These are phyloP conservation scores for Colletotrichum camelliae DNA, from an alignment of 2,329 filamentous ascomycete species.

Conservation along the genomic window DNA sequence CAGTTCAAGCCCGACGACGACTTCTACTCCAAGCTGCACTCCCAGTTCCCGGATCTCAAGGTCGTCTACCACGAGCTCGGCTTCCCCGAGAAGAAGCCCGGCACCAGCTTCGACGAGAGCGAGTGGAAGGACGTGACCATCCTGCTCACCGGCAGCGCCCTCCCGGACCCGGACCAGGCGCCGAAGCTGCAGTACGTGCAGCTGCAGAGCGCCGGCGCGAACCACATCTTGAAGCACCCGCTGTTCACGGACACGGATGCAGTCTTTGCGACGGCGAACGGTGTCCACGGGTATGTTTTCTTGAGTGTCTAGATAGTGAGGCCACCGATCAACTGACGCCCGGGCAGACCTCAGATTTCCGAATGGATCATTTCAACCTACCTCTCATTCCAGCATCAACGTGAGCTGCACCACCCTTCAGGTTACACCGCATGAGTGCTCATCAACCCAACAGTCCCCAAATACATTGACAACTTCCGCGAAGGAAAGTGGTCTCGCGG, in stretches of 20 bases:
- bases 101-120: slow-evolving; percentile 31
- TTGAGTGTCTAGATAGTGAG: not conserved
- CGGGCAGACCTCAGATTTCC: slow-evolving; percentile 56
- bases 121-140: slow-evolving; percentile 57
- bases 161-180: slow-evolving; percentile 48
- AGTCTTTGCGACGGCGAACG: slow-evolving; percentile 59
- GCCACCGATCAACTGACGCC: rapidly evolving
- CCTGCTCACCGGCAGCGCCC: slow-evolving; percentile 44
- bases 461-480: slow-evolving; percentile 49
- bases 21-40: slow-evolving; percentile 40
- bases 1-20: slow-evolving; percentile 34
- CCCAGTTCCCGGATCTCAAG: slow-evolving; percentile 49
- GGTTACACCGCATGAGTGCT: not conserved
- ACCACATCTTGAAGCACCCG: slow-evolving; percentile 50
- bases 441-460: slow-evolving; percentile 39
- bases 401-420: slow-evolving; percentile 36
- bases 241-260: slow-evolving; percentile 57
- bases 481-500: slow-evolving; percentile 48
- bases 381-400: slow-evolving; percentile 51
- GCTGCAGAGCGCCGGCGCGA: slow-evolving; percentile 59
- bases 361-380: slow-evolving; percentile 62
- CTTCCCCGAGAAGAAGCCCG: slow-evolving; percentile 32
- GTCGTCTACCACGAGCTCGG: slow-evolving; percentile 35
- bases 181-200: slow-evolving; percentile 59
- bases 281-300: slow-evolving; percentile 57